Base-by-base conservation (phyloP, 345 rosid genomes). In the Boechera stricta region DNA sequence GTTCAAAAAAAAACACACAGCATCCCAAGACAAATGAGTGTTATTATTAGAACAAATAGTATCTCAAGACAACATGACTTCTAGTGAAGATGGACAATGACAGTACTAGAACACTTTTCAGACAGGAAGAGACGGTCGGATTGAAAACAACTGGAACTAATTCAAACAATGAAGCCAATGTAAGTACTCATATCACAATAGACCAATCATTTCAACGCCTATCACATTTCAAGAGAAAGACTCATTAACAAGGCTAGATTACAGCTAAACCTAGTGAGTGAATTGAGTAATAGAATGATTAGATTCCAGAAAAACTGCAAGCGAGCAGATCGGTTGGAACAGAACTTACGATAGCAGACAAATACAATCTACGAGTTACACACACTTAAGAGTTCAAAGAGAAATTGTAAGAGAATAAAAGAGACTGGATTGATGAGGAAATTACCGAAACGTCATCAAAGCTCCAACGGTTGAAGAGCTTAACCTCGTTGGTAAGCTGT, bases 381-480 rank as follows among this genome's bases (percentile, higher is more conserved):
- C 55, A 48, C 7, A 16, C 28, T 44, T 0, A 8, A 35, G 21
- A 0, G 66, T 2, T 10, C 15, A 52, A 54, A 44, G 36, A 16
- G 8, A 35, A 5, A 4, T 6, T 2, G 51, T 57, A 59, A 59
- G 57, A 52, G 18, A 16, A 45, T 4, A 7, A 9, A 5, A 44
- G 1, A 38, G 36, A 69, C 35, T 21, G 38, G 31, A 24, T 41
- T 1, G 52, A 54, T 18, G 41, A 48, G 35, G 36, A 62, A 28
- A 12, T 53, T 28, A 94, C 98, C 88, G 85, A 48, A 66, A 90
- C 85, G 33, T 89, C 93, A 21, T 94, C 97, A 55, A 86, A 94
- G 49, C 85, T 73, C 98, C 98, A 94, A 24, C 91, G 90, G 52
- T 88, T 87, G 86, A 92, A 94, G 73, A 92, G 93, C 87, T 91